These are phyloP conservation scores for Polyporus arcularius DNA, from an alignment of 768 basidiomycete genomes.

Conservation along the genomic window DNA sequence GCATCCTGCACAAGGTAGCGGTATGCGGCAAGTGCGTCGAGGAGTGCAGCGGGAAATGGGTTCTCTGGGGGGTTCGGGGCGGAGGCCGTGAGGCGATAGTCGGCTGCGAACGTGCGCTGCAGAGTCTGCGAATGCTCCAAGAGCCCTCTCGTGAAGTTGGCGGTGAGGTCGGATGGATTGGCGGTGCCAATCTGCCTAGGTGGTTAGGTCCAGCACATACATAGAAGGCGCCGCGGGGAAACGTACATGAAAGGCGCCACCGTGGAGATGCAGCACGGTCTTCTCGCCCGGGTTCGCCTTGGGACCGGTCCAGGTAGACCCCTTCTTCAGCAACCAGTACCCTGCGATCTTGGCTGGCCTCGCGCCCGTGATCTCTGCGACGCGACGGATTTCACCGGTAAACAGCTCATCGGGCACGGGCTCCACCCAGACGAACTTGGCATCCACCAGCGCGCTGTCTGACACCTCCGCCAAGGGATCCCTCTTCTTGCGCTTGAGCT, in stretches of 20 bases:
- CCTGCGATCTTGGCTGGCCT: slow-evolving; percentile 12
- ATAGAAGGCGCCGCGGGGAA: not conserved
- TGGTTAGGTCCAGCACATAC: not conserved
- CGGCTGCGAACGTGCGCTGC: slow-evolving; percentile 57
- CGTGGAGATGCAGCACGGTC: slow-evolving; percentile 22
- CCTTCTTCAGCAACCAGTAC: slow-evolving; percentile 22
- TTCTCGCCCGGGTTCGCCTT: slow-evolving; percentile 28
- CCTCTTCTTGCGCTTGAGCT: not conserved
- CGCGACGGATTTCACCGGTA: not conserved
- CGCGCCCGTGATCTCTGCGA: slow-evolving; percentile 9
- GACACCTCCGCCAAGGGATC: slow-evolving; percentile 5
- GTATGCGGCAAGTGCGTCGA: slow-evolving; percentile 78
- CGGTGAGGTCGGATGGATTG: not conserved
- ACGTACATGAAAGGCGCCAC: slow-evolving; percentile 17
- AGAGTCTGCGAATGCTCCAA: slow-evolving; percentile 38
- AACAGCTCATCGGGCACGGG: slow-evolving; percentile 6
- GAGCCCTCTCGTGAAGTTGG: not conserved
- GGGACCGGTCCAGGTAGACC: slow-evolving; percentile 13
- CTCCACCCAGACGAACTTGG: slow-evolving; percentile 22
- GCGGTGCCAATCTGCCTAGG: not conserved
- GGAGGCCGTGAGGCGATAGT: slow-evolving; percentile 66
- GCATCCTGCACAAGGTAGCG: slow-evolving; percentile 61
- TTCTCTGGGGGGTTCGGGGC: slow-evolving; percentile 42
- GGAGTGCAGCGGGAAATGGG: slow-evolving; percentile 73
- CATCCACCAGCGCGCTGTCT: slow-evolving; percentile 2